Evolutionary conservation across 345 rosid genomes (phyloP), one percentile per base, ranked within the genome.

Genomic region (Lenwebbia sp.): DNA sequence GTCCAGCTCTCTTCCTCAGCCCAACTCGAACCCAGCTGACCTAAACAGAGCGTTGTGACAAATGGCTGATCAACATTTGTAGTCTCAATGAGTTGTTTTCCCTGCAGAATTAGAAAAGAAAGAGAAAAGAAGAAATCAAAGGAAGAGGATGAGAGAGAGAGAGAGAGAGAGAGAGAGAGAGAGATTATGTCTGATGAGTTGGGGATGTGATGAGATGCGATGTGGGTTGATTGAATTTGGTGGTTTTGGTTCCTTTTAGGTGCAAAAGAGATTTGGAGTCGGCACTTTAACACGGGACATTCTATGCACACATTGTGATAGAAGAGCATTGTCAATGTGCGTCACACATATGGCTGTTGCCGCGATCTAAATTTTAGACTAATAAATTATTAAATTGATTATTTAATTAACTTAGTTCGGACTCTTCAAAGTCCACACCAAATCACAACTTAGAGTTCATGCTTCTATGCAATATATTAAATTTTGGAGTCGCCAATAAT

Each of bases 281-380:
- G 5, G 0, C 5, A 30, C 21, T 30, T 62, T 30, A 30, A 30
- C 15, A 15, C 0, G 3, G 23, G 41, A 30, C 30, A 62, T 7
- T 62, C 17, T 30, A 62, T 65, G 1, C 30, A 62, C 22, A 58
- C 25, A 3, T 58, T 13, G 23, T 65, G 17, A 65, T 21, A 65
- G 22, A 62, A 30, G 40, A 62, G 22, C n/a, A 30, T 30, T 62
- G 37, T 28, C 37, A 13, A n/a, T n/a, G 19, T 7, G 54, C 10
- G 0, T 60, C 40, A 62, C 40, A 28, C 15, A 4, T 0, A 60
- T 0, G 5, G 4, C 33, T 44, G 7, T 44, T 44, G 47, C 7
- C 47, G 47, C 47, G 7, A 44, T 4, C 47, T 44, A 44, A 44
- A 44, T 44, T 44, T 6, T 44, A 4, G 8, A 44, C 49, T 44